These are phyloP conservation scores for Candolleomyces eurysporus DNA, from an alignment of 768 basidiomycete species.

Conservation along the genomic window DNA sequence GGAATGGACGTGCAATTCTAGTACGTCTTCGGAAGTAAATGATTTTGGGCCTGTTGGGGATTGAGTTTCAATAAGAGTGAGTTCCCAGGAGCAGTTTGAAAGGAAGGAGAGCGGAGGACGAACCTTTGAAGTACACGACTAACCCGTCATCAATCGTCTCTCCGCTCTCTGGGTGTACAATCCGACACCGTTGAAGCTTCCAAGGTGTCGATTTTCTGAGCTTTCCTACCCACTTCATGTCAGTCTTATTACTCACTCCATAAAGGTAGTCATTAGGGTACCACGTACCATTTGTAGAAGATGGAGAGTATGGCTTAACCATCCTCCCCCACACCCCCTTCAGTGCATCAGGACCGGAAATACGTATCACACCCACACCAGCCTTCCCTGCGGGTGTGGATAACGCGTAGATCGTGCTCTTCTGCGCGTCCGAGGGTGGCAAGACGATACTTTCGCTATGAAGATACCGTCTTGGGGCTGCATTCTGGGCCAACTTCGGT, in stretches of 20 bases:
- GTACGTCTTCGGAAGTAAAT: slow-evolving; percentile 78
- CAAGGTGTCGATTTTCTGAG: slow-evolving; percentile 49
- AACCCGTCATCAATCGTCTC: slow-evolving; percentile 78
- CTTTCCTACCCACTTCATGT: slow-evolving; percentile 4
- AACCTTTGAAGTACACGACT: slow-evolving; percentile 80
- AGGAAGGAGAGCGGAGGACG: slow-evolving; percentile 11
- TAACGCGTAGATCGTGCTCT: slow-evolving; percentile 76
- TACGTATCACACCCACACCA: slow-evolving; percentile 77
- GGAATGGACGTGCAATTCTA: slow-evolving; percentile 88
- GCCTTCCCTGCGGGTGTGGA: slow-evolving; percentile 56
- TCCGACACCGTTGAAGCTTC: slow-evolving; percentile 66
- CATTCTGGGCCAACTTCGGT: too few relatives aligned
- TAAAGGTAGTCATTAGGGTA: too few relatives aligned
- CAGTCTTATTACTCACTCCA: too few relatives aligned
- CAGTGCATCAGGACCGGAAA: slow-evolving; percentile 75
- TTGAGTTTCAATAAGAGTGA: slow-evolving; percentile 3
- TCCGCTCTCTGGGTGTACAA: slow-evolving; percentile 59
- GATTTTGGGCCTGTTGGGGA: slow-evolving; percentile 65
- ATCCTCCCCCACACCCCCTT: slow-evolving; percentile 58
- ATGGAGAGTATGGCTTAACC: slow-evolving; percentile 34
- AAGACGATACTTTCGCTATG: neutral
- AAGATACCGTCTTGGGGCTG: too few relatives aligned
- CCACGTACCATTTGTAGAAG: too few relatives aligned
- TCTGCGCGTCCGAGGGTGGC: slow-evolving; percentile 49
- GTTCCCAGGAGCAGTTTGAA: neutral